Base-by-base conservation (phyloP, 495 filamentous ascomycete genomes). In the Penicillium mononematosum region DNA sequence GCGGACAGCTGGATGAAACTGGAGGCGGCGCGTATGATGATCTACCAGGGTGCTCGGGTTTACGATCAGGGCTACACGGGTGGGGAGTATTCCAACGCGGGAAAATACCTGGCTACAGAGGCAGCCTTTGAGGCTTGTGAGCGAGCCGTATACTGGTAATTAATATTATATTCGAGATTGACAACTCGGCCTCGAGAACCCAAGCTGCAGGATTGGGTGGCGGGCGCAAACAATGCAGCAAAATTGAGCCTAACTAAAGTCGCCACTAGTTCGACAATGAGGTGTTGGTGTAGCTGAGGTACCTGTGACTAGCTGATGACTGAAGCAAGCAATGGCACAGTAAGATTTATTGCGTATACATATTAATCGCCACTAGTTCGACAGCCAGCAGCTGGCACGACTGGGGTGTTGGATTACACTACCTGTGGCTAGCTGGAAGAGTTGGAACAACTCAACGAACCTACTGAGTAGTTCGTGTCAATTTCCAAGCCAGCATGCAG, bases 71-170 rank as follows among this genome's bases (percentile, higher is more conserved):
- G 85, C 83, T 61, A 52, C 25, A 19, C 38, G 1, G 55, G 43
- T 5, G 62, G 62, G 2, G 62, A 64, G 19, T 64, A 64, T 47
- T 58, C 62, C 1, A 64, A 64, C 29, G 59, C 20, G 68, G 72
- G 27, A 75, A 91, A 91, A 69, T 91, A 89, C 63, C 63, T 92
- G 29, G 88, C 88, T 2, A 88, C 88, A 0, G 88, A 92, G 65
- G 88, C 88, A 31, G 87, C 86, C 1, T 91, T 88, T 65, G 79
- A 74, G 43, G 86, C 88, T 2, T 91, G 88, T 69, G 88, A 90
- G 66, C 71, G 82, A 47, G 83, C 84, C 5, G 81, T 87, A 4
- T 1, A 6, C 14, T 12, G 16, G 14, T 16, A 16, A 16, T 36
- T 34, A 11, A 1, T 12, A 34, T 34, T 34, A 12, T 34, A 12